Base-by-base conservation (phyloP, 805 yeast species). In the Maudiozyma barnettii region DNA sequence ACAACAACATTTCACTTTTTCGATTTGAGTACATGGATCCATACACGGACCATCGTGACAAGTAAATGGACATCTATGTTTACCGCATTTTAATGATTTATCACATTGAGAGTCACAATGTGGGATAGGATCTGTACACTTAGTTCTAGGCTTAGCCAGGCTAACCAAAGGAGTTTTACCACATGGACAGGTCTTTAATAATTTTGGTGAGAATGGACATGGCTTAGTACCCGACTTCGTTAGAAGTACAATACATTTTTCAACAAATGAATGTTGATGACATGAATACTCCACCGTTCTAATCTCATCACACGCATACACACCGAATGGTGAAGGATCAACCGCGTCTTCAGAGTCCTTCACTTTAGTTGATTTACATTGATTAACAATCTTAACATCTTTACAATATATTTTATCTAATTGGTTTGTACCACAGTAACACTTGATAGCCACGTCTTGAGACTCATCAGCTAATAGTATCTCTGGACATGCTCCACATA, bases 41-140 rank as follows among this genome's bases (percentile, higher is more conserved):
- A 67, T 73, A 59, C 96, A 89, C 1, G 73, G 72, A 0, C 95
- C 96, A 13, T 71, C 74, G 63, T 89, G 97, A 64, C 97, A 89
- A 23, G 68, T 68, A 63, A 77, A 72, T 48, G 72, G 70, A 64
- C 96, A 89, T 16, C 51, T 58, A 50, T 68, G 86, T 50, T 75
- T 91, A 1, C 96, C 95, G 69, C 96, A 89, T 0, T 72, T 63
- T 37, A 87, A 63, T 7, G 48, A 45, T 61, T 83, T 84, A 4
- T 74, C 81, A 64, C 97, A 89, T 0, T 65, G 64, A 3, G 71
- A 57, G 6, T 72, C 79, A 67, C 97, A 89, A 9, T 81, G 78
- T 4, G 95, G 93, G 35, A 88, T 73, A 1, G 88, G 83, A 52
- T 87, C 95, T 1, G 83, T 71, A 65, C 97, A 89, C 29, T 71